Percentiles rank a stretch among this genome's conserved stretches.
phyloP scores from a whole-genome alignment of 2,329 filamentous ascomycete genomes.

The Alternaria ventricosa region DNA sequence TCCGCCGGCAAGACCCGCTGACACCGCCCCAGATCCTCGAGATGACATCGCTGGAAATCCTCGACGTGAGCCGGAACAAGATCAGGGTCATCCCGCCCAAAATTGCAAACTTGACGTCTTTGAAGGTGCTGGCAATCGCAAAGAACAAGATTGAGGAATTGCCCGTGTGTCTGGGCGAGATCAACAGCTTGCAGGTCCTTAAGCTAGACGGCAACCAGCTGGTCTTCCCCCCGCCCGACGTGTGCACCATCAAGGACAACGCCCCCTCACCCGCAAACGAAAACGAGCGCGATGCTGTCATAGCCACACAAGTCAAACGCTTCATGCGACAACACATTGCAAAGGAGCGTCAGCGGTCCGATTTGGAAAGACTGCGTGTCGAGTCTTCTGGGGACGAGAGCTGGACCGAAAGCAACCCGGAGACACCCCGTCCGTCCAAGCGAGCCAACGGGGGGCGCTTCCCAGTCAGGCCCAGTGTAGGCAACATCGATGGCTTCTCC shows the following conservation, averaged over 20 bases:
- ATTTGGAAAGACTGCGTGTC: constrained; percentile 43
- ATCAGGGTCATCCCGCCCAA: constrained; percentile 78
- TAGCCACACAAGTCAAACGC: constrained; percentile 66
- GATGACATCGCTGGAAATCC: constrained; percentile 84
- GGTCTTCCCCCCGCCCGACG: constrained; percentile 69
- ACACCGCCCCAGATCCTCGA: constrained; percentile 73
- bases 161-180: constrained; percentile 83
- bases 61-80: constrained; percentile 90
- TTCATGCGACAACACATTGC: constrained; percentile 58
- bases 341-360: constrained; percentile 41
- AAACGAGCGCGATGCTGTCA: constrained; percentile 65
- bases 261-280: constrained; percentile 58
- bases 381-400: constrained; percentile 59
- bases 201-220: constrained; percentile 91
- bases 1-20: constrained; percentile 4
- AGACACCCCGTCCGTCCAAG: constrained; percentile 76
- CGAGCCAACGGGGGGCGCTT: constrained; percentile 63
- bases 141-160: constrained; percentile 87
- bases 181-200: constrained; percentile 85
- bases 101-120: constrained; percentile 78
- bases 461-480: constrained; percentile 70
- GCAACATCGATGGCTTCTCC: constrained; percentile 65
- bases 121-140: constrained; percentile 88
- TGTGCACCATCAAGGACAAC: constrained; percentile 51
- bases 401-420: constrained; percentile 69